phyloP scores from a whole-genome alignment of 306 rosid genomes.

The Begonia peltatifolia region DNA sequence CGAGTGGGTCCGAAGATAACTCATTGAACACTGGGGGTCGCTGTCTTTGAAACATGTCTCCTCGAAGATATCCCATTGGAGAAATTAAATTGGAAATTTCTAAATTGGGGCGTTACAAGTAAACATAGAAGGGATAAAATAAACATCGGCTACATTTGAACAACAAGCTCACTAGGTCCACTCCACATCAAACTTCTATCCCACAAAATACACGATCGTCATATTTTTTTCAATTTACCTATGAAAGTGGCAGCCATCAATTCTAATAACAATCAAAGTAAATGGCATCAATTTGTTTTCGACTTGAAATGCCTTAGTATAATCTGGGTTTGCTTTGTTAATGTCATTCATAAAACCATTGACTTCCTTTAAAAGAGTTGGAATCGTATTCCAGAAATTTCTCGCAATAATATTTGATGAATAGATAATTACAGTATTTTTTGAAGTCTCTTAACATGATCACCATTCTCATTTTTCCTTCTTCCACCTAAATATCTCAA shows the following conservation, averaged over 20 bases:
- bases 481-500: conserved; percentile 22
- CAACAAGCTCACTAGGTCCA: too few species aligned
- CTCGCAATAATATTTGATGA: conserved; percentile 43
- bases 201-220: background rate
- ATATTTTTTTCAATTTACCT: conserved; percentile 11
- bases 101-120: too few species aligned
- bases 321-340: conserved; percentile 60
- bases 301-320: conserved; percentile 50
- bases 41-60: too few species aligned
- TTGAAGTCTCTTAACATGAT: conserved; percentile 46
- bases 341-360: conserved; percentile 45
- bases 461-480: conserved; percentile 38
- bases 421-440: conserved; percentile 30
- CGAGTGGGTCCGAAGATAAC: too few species aligned
- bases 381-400: conserved; percentile 48
- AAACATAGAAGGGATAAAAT: too few species aligned
- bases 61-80: too few species aligned
- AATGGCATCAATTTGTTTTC: conserved; percentile 50
- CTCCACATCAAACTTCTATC: too few species aligned
- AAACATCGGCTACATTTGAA: too few species aligned
- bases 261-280: conserved; percentile 60
- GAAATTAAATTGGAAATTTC: too few species aligned
- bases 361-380: conserved; percentile 51
- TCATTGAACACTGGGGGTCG: too few species aligned
- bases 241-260: conserved; percentile 88